These are phyloP conservation scores for Zizania palustris DNA, from an alignment of 202 grass and related monocot species.

Conservation along the genomic window DNA sequence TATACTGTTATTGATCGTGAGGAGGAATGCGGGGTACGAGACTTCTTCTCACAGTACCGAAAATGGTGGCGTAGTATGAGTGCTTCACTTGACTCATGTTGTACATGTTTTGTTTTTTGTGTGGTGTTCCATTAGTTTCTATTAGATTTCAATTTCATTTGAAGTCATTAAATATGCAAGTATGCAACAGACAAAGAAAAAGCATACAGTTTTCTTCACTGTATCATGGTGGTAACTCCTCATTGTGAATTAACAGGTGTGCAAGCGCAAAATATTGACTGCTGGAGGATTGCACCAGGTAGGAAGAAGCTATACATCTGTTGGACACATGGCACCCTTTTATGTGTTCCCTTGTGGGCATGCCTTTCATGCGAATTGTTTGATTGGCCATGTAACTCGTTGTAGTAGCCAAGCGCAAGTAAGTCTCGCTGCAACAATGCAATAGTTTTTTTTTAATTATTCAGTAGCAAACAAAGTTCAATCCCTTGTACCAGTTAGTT, in stretches of 20 bases:
- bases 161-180: background rate
- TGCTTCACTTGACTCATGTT: background rate
- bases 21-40: constrained; percentile 86
- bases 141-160: constrained; percentile 23
- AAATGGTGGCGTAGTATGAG: constrained; percentile 1
- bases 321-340: constrained; percentile 79
- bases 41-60: background rate
- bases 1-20: constrained; percentile 85
- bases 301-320: constrained; percentile 72
- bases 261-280: constrained; percentile 87
- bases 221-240: background rate
- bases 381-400: constrained; percentile 83
- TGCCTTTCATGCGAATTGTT: constrained; percentile 86
- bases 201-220: background rate
- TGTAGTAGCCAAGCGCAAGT: constrained; percentile 72
- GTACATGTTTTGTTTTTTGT: background rate
- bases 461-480: background rate
- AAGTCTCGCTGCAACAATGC: constrained; percentile 39
- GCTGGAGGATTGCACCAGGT: constrained; percentile 71
- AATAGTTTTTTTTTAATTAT: constrained; percentile 12
- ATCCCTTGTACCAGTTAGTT: constrained; percentile 3
- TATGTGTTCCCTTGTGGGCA: constrained; percentile 98
- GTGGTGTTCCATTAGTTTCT: background rate
- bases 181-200: background rate
- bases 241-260: constrained; percentile 55